A percentile compares a stretch with the other conserved stretches of the same genome.
phyloP scores from a whole-genome alignment of 768 basidiomycete genomes.

The Termitomyces titanicus region DNA sequence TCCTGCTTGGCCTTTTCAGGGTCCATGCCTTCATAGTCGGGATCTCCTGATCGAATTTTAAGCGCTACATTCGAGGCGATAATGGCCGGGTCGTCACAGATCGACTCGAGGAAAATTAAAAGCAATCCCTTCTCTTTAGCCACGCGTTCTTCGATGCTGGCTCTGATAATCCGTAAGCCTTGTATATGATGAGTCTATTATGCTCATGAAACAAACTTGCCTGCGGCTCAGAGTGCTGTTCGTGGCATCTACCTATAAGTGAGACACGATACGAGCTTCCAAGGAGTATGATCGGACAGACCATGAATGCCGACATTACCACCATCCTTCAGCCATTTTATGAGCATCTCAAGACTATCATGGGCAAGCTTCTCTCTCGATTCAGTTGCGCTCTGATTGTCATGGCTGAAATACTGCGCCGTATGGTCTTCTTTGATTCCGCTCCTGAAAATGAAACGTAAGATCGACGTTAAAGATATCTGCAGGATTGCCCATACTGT shows the following conservation, averaged over 20 bases:
- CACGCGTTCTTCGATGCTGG: slow-evolving; percentile 81
- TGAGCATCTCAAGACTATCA: slow-evolving; percentile 93
- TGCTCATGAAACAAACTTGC: slow-evolving; percentile 30
- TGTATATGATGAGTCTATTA: not conserved
- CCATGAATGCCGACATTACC: slow-evolving; percentile 99
- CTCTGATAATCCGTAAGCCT: slow-evolving; percentile 37
- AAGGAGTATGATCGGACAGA: slow-evolving; percentile 26
- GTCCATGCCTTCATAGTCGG: slow-evolving; percentile 91
- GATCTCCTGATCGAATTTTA: slow-evolving; percentile 95
- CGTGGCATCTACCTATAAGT: slow-evolving; percentile 72
- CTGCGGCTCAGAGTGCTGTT: slow-evolving; percentile 82
- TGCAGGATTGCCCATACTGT: slow-evolving; percentile 40
- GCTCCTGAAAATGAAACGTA: slow-evolving; percentile 39
- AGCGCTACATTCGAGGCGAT: slow-evolving; percentile 96
- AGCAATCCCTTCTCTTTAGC: slow-evolving; percentile 82
- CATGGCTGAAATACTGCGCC: slow-evolving; percentile 84
- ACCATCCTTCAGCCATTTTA: slow-evolving; percentile 91
- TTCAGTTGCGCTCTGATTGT: slow-evolving; percentile 73
- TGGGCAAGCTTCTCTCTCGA: slow-evolving; percentile 80
- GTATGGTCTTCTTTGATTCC: slow-evolving; percentile 91
- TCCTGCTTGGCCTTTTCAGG: slow-evolving; percentile 84
- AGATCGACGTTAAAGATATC: not conserved
- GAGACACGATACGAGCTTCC: not conserved
- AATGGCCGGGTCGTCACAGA: slow-evolving; percentile 90
- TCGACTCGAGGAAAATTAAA: slow-evolving; percentile 91